phyloP scores from a whole-genome alignment of 2,329 filamentous ascomycete species.

The Alternaria metachromatica region DNA sequence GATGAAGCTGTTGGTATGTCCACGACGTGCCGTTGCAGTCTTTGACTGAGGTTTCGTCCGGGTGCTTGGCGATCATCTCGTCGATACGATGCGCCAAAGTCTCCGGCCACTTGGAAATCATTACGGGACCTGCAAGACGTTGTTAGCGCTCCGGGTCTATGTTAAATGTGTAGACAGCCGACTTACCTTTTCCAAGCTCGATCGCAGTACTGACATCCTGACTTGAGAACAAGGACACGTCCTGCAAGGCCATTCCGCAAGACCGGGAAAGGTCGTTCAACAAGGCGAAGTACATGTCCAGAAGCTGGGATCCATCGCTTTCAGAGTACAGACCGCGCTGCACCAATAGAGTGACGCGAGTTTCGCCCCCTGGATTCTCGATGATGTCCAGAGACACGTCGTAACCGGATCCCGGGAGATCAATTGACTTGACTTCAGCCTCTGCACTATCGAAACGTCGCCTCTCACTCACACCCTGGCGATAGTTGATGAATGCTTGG shows the following conservation, averaged over 20 bases:
- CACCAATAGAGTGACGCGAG: not conserved
- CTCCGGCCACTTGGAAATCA: constrained; percentile 23
- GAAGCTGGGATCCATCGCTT: constrained; percentile 31
- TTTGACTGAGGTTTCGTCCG: not conserved
- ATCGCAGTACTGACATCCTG: constrained; percentile 6
- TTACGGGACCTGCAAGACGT: constrained; percentile 20
- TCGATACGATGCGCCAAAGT: not conserved
- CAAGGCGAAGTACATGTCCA: constrained; percentile 27
- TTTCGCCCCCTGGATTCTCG: constrained; percentile 10
- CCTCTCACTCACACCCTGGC: constrained; percentile 45
- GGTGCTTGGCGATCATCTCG: not conserved
- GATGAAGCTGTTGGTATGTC: not conserved
- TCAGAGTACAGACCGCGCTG: constrained; percentile 45
- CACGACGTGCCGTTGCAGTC: not conserved
- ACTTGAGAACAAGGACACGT: constrained; percentile 14
- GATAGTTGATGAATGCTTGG: constrained; percentile 59
- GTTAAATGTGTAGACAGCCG: not conserved
- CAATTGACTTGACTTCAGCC: not conserved
- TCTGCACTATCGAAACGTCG: constrained; percentile 41
- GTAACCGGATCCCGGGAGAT: constrained; percentile 23
- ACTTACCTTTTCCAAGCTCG: constrained; percentile 12
- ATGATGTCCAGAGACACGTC: constrained; percentile 21
- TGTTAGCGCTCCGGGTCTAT: not conserved
- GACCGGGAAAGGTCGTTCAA: constrained; percentile 19
- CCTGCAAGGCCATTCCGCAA: not conserved